phyloP scores from a whole-genome alignment of 2,329 filamentous ascomycete genomes.

The Hypoxylon sp. region DNA sequence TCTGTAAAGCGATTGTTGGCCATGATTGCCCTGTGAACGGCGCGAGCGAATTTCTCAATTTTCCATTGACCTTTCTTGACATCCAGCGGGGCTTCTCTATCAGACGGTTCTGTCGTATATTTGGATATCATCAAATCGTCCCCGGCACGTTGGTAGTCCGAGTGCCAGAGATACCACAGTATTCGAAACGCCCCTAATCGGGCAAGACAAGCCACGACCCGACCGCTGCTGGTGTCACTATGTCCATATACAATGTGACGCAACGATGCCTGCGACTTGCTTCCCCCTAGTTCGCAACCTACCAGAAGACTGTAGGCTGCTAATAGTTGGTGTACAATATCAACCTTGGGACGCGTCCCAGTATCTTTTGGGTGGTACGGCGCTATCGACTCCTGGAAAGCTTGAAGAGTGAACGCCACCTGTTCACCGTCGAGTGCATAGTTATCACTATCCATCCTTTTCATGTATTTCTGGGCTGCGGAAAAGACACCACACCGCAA shows the following conservation, averaged over 20 bases:
- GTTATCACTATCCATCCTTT: background rate
- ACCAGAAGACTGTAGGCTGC: constrained; percentile 45
- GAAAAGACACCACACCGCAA: constrained; percentile 33
- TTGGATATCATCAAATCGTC: background rate
- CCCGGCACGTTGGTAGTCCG: background rate
- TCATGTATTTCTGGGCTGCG: constrained; percentile 38
- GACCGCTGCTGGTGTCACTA: background rate
- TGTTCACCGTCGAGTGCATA: background rate
- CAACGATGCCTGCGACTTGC: constrained; percentile 25
- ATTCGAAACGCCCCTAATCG: constrained; percentile 48
- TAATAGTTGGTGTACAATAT: constrained; percentile 23
- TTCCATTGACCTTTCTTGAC: background rate
- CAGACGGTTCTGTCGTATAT: constrained; percentile 1
- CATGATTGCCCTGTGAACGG: constrained; percentile 12
- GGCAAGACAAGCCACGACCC: constrained; percentile 42
- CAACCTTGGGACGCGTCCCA: background rate
- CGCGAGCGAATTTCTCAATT: constrained; percentile 13
- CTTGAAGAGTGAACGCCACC: background rate
- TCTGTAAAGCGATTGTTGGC: constrained; percentile 18
- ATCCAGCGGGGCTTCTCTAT: background rate
- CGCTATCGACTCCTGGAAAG: background rate
- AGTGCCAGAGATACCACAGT: constrained; percentile 46
- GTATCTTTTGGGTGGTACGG: background rate
- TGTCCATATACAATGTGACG: constrained; percentile 4
- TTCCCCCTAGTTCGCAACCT: constrained; percentile 38